Conservation (phyloP, 306 rosid species). For the Prunus armeniaca region DNA sequence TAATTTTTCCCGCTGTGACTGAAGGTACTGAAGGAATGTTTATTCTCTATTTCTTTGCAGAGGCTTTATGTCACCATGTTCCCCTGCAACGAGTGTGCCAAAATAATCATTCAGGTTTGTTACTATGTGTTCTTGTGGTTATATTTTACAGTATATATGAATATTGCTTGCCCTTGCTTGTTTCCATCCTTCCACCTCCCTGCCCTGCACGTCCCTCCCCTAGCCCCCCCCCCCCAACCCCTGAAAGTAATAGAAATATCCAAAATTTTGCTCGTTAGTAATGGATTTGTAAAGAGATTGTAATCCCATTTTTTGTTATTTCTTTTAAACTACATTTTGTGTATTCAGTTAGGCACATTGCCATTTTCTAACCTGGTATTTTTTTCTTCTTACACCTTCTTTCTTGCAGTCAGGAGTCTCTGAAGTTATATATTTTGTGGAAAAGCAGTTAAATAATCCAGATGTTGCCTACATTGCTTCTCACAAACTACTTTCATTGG, state of each 20-base stretch:
- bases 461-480: constrained; percentile 66
- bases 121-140: constrained; percentile 8
- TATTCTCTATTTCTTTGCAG: constrained; percentile 41
- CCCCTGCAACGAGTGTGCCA: constrained; percentile 93
- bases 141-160: background rate
- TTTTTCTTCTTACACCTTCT: constrained; percentile 5
- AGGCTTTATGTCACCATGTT: constrained; percentile 81
- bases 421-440: constrained; percentile 79
- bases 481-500: constrained; percentile 76
- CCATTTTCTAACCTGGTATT: background rate
- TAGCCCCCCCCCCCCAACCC: background rate
- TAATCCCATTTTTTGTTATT: background rate
- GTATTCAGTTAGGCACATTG: background rate
- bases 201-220: background rate
- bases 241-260: background rate
- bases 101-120: constrained; percentile 88
- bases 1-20: background rate
- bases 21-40: background rate
- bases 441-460: constrained; percentile 66
- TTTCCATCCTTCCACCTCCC: background rate
- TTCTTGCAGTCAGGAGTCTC: constrained; percentile 77
- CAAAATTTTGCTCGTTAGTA: background rate
- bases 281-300: background rate
- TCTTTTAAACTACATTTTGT: constrained; percentile 3
- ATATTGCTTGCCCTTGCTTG: background rate